Conservation (phyloP, 257 asterid species). For the Nemophila menziesii region DNA sequence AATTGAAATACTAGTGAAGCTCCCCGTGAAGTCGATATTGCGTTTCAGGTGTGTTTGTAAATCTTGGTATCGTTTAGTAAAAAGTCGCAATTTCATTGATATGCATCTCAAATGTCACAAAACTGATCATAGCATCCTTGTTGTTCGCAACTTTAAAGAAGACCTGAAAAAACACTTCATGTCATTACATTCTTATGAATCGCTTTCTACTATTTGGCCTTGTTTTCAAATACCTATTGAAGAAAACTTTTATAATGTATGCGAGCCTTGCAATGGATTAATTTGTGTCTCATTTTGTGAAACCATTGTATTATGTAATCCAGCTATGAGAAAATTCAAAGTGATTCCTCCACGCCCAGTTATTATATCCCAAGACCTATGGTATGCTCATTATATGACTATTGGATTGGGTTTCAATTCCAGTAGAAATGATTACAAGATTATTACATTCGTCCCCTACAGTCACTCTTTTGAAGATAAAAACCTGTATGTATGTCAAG, state of each 20-base stretch:
- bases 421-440: not conserved
- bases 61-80: not conserved
- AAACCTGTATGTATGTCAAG: not conserved
- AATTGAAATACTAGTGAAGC: not conserved
- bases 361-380: too few relatives aligned
- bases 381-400: too few relatives aligned
- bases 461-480: not conserved
- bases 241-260: too few relatives aligned
- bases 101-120: not conserved
- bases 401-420: not conserved
- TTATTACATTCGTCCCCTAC: not conserved
- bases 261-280: too few relatives aligned
- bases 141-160: too few relatives aligned
- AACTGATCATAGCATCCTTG: too few relatives aligned
- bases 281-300: too few relatives aligned
- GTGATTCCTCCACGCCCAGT: too few relatives aligned
- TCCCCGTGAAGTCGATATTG: conserved; percentile 4
- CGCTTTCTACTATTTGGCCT: not conserved
- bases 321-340: not conserved
- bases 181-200: too few relatives aligned
- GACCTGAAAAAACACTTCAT: not conserved
- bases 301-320: not conserved
- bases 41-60: conserved; percentile 3
- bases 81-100: not conserved
- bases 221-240: too few relatives aligned